These are phyloP conservation scores for Simmondsia chinensis DNA, from an alignment of 148 eudicot genomes.

Conservation along the genomic window DNA sequence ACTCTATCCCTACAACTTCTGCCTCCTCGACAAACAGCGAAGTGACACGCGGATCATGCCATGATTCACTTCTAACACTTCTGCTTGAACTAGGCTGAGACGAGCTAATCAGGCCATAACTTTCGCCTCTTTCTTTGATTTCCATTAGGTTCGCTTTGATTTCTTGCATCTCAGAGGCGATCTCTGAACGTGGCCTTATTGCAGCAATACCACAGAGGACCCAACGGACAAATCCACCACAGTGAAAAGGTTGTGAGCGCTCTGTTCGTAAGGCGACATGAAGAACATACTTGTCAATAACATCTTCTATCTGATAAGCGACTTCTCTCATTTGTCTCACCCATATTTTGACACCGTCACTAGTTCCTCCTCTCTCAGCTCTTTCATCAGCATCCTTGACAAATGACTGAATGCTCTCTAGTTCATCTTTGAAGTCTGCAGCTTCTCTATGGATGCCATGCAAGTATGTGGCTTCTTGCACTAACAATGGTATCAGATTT, in stretches of 20 bases:
- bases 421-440: not conserved
- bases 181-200: too few relatives aligned
- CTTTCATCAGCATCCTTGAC: slow-evolving; percentile 1
- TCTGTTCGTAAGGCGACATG: too few relatives aligned
- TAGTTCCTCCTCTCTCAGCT: not conserved
- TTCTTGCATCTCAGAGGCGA: too few relatives aligned
- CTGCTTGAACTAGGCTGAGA: not conserved
- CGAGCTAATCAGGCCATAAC: too few relatives aligned
- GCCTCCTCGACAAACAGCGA: not conserved
- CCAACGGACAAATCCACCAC: too few relatives aligned
- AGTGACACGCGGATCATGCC: not conserved
- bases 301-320: slow-evolving; percentile 4
- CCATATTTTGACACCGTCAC: not conserved
- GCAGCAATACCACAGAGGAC: too few relatives aligned
- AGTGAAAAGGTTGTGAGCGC: too few relatives aligned
- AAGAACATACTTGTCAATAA: not conserved
- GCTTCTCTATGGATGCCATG: too few relatives aligned
- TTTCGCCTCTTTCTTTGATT: too few relatives aligned
- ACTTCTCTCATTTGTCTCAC: not conserved
- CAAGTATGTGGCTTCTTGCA: too few relatives aligned
- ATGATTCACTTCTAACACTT: not conserved
- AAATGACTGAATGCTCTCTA: not conserved
- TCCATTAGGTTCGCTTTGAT: not conserved
- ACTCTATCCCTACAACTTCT: not conserved
- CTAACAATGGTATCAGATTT: too few relatives aligned